Conservation (phyloP, 1,284 basidiomycete species). For the Fomitiporia mediterranea region DNA sequence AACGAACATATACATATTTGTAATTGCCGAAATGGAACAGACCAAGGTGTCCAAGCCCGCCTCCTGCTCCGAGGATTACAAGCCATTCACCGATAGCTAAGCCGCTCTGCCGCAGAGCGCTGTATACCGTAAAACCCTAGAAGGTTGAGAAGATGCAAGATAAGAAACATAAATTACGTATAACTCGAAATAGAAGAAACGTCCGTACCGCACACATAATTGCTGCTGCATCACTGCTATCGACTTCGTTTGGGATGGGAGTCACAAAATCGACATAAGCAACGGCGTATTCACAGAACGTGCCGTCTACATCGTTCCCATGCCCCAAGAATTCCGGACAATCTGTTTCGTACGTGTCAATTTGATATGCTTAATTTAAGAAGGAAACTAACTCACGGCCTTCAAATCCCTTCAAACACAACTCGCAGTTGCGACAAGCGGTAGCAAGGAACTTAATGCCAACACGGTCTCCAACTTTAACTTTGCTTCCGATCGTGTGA, state of each 20-base stretch:
- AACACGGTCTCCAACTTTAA: constrained; percentile 39
- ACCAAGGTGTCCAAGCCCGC: constrained; percentile 68
- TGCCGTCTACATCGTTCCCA: constrained; percentile 41
- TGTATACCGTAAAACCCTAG: constrained; percentile 77
- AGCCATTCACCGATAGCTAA: constrained; percentile 78
- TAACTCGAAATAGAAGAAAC: constrained; percentile 24
- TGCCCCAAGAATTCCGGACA: constrained; percentile 36
- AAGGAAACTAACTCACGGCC: constrained; percentile 24
- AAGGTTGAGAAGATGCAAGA: not conserved
- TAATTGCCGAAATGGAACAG: not conserved
- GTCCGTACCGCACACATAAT: constrained; percentile 69
- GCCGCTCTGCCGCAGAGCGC: constrained; percentile 74
- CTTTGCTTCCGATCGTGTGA: constrained; percentile 33
- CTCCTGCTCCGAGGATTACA: constrained; percentile 76
- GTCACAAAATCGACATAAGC: constrained; percentile 41
- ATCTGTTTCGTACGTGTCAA: constrained; percentile 4
- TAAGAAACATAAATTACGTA: not conserved
- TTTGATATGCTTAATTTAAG: constrained; percentile 11
- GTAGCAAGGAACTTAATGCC: constrained; percentile 50
- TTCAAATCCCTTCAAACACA: constrained; percentile 40
- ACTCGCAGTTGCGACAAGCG: constrained; percentile 42
- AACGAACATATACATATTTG: not conserved
- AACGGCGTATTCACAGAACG: constrained; percentile 15
- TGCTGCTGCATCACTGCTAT: constrained; percentile 70
- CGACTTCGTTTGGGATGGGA: constrained; percentile 42